Evolutionary conservation across 208 protist genomes (phyloP).

Genomic region (Leptomonas pyrrhocoris): DNA sequence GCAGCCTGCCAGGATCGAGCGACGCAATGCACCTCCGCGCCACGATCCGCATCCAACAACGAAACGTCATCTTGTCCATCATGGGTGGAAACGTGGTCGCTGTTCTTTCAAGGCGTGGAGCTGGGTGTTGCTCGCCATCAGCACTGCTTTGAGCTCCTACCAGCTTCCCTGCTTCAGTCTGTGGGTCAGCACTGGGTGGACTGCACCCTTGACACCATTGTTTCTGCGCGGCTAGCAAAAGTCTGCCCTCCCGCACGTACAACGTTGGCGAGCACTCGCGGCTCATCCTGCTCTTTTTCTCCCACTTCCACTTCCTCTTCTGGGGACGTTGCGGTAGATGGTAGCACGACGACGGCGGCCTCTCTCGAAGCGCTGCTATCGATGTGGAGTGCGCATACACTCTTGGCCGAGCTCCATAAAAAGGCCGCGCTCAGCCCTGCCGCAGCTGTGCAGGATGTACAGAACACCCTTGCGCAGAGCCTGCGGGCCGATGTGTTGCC

Average conservation of each 20-base stretch:
- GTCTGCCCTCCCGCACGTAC: conserved; percentile 11
- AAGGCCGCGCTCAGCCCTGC: neutral
- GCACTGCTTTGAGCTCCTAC: conserved; percentile 3
- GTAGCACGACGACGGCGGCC: neutral
- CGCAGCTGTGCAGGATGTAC: neutral
- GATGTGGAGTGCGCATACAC: conserved; percentile 26
- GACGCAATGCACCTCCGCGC: neutral
- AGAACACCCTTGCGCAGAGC: neutral
- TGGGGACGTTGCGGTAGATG: neutral
- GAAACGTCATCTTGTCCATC: neutral
- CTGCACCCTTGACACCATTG: neutral
- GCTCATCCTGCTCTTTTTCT: neutral
- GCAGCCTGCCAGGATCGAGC: neutral
- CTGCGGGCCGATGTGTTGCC: conserved; percentile 10
- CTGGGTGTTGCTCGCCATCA: neutral
- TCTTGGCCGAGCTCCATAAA: conserved; percentile 10
- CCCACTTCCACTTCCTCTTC: neutral
- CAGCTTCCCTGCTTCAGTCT: conserved; percentile 2
- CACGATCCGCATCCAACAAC: neutral
- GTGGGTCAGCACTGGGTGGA: conserved; percentile 33
- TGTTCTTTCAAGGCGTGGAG: neutral
- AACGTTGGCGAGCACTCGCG: neutral
- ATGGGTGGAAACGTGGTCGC: neutral
- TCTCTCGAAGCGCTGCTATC: conserved; percentile 22
- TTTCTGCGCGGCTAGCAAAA: conserved; percentile 6